Evolutionary conservation across 1,284 basidiomycete genomes (phyloP).

Genomic region (Tylopilus sp.): DNA sequence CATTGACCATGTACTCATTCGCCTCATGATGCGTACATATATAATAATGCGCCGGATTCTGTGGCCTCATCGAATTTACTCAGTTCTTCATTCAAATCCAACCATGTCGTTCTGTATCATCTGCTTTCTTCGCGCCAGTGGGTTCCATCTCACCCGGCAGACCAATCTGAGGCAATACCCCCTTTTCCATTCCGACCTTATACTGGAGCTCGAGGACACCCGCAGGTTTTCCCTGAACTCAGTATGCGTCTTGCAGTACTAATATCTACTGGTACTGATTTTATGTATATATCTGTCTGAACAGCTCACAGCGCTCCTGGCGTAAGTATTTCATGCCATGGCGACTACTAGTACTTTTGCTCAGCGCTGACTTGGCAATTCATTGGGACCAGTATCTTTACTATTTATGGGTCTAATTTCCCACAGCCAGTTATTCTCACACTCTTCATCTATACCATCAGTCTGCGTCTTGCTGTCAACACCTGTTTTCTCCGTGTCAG

Average conservation of each 20-base stretch:
- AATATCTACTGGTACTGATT: neutral
- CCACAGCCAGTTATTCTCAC: conserved; percentile 22
- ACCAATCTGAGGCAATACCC: neutral
- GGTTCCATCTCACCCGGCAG: too few relatives aligned
- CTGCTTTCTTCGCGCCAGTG: too few relatives aligned
- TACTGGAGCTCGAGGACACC: conserved; percentile 11
- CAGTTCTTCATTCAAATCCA: too few relatives aligned
- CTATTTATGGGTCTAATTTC: conserved; percentile 10
- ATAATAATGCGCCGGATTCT: too few relatives aligned
- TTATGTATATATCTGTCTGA: neutral
- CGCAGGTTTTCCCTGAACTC: conserved; percentile 14
- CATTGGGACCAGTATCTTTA: conserved; percentile 23
- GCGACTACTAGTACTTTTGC: too few relatives aligned
- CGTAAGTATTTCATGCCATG: too few relatives aligned
- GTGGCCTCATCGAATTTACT: too few relatives aligned
- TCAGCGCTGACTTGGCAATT: too few relatives aligned
- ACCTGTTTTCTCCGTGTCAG: conserved; percentile 19
- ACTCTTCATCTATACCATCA: conserved; percentile 34
- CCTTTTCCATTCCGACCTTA: neutral
- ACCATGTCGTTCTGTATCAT: too few relatives aligned
- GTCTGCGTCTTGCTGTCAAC: conserved; percentile 24
- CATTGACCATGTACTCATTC: too few relatives aligned
- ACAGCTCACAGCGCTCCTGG: conserved; percentile 29
- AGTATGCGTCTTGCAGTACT: conserved; percentile 6
- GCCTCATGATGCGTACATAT: too few relatives aligned